A percentile compares a stretch with the other conserved stretches of the same genome.
These are phyloP conservation scores for Monosporascus sp. DNA, from an alignment of 2,329 filamentous ascomycete genomes.

Conservation along the genomic window DNA sequence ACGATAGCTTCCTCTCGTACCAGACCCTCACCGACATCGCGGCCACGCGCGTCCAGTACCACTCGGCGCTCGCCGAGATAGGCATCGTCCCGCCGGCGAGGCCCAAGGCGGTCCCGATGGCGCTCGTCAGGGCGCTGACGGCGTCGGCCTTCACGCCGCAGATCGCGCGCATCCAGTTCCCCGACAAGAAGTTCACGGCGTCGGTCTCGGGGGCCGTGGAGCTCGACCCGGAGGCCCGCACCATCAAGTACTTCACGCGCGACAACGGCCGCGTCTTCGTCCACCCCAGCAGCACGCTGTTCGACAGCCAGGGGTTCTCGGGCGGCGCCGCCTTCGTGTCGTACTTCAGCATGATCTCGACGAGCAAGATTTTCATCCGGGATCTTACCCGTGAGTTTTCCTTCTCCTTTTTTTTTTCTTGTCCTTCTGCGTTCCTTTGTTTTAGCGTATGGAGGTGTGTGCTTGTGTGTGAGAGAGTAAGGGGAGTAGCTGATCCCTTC, in stretches of 20 bases:
- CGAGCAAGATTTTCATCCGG: conserved; percentile 84
- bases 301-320: conserved; percentile 74
- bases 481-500: conserved; percentile 3
- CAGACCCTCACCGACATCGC: conserved; percentile 84
- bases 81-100: conserved; percentile 58
- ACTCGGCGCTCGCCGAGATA: conserved; percentile 78
- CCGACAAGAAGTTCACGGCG: conserved; percentile 89
- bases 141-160: conserved; percentile 77
- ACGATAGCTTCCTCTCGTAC: conserved; percentile 76
- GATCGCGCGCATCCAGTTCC: conserved; percentile 85
- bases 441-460: no score
- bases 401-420: background rate
- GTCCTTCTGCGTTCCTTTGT: background rate
- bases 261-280: conserved; percentile 86
- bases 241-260: conserved; percentile 88
- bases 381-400: conserved; percentile 74
- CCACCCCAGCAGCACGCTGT: conserved; percentile 83
- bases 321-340: conserved; percentile 72
- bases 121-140: conserved; percentile 63
- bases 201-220: conserved; percentile 86
- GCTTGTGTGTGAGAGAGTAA: background rate
- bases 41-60: conserved; percentile 80
- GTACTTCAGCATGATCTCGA: conserved; percentile 90
- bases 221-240: conserved; percentile 84
- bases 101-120: conserved; percentile 24